Conservation (phyloP, 352 stramenopile species). For the Aphanomyces invadans region DNA sequence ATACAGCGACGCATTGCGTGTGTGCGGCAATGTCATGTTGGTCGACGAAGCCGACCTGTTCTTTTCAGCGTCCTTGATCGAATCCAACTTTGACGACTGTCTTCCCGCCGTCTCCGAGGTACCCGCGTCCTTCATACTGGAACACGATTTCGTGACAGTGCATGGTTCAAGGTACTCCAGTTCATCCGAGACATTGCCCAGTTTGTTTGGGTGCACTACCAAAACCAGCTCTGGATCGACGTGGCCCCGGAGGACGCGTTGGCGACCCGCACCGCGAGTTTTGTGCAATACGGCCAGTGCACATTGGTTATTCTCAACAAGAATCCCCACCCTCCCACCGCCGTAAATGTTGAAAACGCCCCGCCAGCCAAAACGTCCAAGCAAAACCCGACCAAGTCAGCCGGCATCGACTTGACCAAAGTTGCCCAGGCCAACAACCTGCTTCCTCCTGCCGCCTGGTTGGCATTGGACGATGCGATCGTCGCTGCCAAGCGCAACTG, state of each 20-base stretch:
- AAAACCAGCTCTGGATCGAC: conserved; percentile 68
- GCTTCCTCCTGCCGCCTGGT: conserved; percentile 12
- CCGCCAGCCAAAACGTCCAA: background rate
- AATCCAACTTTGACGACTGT: conserved; percentile 4
- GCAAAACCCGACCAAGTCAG: conserved; percentile 9
- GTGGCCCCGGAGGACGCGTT: conserved; percentile 29
- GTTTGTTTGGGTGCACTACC: conserved; percentile 67
- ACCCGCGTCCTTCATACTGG: too few relatives aligned
- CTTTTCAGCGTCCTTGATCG: conserved; percentile 34
- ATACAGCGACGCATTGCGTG: conserved; percentile 38
- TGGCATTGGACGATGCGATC: conserved; percentile 16
- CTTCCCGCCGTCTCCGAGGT: conserved; percentile 1
- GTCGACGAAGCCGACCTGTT: conserved; percentile 49
- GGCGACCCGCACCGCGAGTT: conserved; percentile 2
- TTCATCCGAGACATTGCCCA: conserved; percentile 39
- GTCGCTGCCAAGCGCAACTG: conserved; percentile 6
- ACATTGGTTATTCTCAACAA: conserved; percentile 18
- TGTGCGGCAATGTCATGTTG: conserved; percentile 63
- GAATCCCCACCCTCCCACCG: background rate
- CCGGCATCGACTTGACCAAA: conserved; percentile 20
- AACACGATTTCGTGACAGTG: too few relatives aligned
- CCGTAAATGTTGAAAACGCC: background rate
- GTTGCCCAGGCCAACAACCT: conserved; percentile 24
- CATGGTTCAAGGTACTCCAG: background rate
- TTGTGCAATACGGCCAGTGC: conserved; percentile 11